Evolutionary conservation across 164 flowering plant species (phyloP).

Genomic region (Magnolia kwangsiensis): DNA sequence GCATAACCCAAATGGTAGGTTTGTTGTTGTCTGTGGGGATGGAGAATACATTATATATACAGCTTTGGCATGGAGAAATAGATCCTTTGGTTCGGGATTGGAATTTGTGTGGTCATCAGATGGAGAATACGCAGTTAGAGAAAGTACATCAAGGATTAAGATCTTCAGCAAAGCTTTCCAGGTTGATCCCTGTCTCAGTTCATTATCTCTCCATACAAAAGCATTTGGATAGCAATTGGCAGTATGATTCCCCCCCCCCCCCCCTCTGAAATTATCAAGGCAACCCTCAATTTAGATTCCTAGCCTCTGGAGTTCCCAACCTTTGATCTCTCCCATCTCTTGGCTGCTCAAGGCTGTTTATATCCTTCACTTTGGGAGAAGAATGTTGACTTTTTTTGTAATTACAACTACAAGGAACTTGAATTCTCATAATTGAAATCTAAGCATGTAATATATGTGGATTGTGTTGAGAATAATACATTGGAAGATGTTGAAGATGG

Average conservation of each 20-base stretch:
- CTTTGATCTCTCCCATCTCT: too few relatives aligned
- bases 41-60: conserved; percentile 95
- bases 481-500: not conserved
- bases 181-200: conserved; percentile 38
- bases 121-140: conserved; percentile 96
- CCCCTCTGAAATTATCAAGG: not conserved
- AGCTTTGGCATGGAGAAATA: conserved; percentile 98
- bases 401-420: too few relatives aligned
- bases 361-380: too few relatives aligned
- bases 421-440: too few relatives aligned
- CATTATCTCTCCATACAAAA: not conserved
- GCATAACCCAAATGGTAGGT: conserved; percentile 98
- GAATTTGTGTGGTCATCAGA: conserved; percentile 97
- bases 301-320: not conserved
- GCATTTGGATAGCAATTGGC: not conserved
- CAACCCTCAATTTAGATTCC: not conserved
- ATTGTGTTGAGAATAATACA: not conserved
- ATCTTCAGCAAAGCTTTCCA: conserved; percentile 84
- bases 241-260: not conserved
- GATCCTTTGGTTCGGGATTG: conserved; percentile 97
- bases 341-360: too few relatives aligned
- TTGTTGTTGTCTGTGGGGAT: conserved; percentile 98
- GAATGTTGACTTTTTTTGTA: too few relatives aligned
- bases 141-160: conserved; percentile 90
- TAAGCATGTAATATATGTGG: too few relatives aligned